phyloP scores from a whole-genome alignment of 2,329 filamentous ascomycete species.

The Tricladium varicosporioides region DNA sequence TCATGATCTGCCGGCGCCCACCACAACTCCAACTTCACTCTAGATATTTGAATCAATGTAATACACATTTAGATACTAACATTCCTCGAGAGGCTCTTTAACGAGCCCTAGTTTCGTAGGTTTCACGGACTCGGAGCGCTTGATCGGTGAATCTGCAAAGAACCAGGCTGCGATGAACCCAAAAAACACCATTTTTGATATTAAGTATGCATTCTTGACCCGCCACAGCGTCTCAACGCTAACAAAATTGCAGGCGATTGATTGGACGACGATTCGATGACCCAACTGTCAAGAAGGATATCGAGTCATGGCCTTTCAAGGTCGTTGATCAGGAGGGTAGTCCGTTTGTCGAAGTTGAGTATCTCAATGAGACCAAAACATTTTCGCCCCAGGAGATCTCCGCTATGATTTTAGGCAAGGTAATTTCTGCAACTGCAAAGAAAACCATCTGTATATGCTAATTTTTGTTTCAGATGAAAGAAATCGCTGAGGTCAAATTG shows the following conservation, averaged over 20 bases:
- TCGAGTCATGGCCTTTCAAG: slow-evolving; percentile 99
- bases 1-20: too few relatives aligned
- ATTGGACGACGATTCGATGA: slow-evolving; percentile 96
- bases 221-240: too few relatives aligned
- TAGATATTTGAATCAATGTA: too few relatives aligned
- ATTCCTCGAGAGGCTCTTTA: too few relatives aligned
- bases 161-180: slow-evolving; percentile 99
- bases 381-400: slow-evolving; percentile 99
- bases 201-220: slow-evolving; percentile 67
- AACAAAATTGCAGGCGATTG: slow-evolving; percentile 66
- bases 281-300: slow-evolving; percentile 94
- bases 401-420: slow-evolving; percentile 97
- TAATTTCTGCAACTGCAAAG: slow-evolving; percentile 38
- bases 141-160: slow-evolving; percentile 99
- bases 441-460: too few relatives aligned
- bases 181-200: slow-evolving; percentile 95
- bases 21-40: too few relatives aligned
- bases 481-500: slow-evolving; percentile 96
- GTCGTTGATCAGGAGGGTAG: slow-evolving; percentile 84
- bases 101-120: slow-evolving; percentile 99
- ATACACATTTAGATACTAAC: too few relatives aligned
- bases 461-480: slow-evolving; percentile 77
- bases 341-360: slow-evolving; percentile 93
- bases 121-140: slow-evolving; percentile 97
- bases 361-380: slow-evolving; percentile 89